Percentiles rank a stretch among this genome's conserved stretches.
These are phyloP conservation scores for Ceratobasidium sp. DNA, from an alignment of 1,284 basidiomycete species.

Conservation along the genomic window DNA sequence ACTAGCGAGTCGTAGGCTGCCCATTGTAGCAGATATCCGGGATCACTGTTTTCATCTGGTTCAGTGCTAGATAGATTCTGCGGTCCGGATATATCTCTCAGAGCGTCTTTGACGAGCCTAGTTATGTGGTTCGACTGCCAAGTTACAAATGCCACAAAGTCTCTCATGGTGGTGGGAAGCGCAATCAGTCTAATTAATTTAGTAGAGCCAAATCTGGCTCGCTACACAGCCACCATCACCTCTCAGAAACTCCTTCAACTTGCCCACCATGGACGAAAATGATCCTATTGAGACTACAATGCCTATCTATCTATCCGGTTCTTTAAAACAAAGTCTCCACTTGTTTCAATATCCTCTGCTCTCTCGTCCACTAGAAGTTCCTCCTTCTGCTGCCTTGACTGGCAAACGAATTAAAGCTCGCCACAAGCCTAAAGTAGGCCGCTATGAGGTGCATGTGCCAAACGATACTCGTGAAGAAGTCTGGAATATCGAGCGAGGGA, in stretches of 20 bases:
- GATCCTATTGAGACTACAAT: constrained; percentile 56
- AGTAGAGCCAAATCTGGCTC: no score
- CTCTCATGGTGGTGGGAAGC: constrained; percentile 21
- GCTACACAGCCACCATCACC: constrained; percentile 35
- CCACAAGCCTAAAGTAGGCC: constrained; percentile 71
- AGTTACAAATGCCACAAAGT: constrained; percentile 43
- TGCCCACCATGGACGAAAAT: constrained; percentile 46
- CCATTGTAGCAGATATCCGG: constrained; percentile 74
- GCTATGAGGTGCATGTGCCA: constrained; percentile 82
- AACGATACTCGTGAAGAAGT: constrained; percentile 81
- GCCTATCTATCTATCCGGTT: constrained; percentile 77
- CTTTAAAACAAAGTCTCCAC: constrained; percentile 72
- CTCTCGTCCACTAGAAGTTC: constrained; percentile 76
- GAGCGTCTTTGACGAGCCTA: constrained; percentile 50
- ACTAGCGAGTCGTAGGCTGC: constrained; percentile 86
- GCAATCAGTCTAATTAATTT: background rate
- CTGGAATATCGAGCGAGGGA: constrained; percentile 78
- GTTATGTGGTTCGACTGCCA: constrained; percentile 46
- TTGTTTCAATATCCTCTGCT: constrained; percentile 84
- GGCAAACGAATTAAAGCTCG: constrained; percentile 82
- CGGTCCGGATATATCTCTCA: constrained; percentile 53
- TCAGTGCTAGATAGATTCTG: constrained; percentile 50
- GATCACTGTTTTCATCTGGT: constrained; percentile 54
- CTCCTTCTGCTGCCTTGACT: constrained; percentile 76
- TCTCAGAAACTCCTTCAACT: background rate